Evolutionary conservation across 2,329 filamentous ascomycete genomes (phyloP).

Genomic region (Macrophomina phaseolina): DNA sequence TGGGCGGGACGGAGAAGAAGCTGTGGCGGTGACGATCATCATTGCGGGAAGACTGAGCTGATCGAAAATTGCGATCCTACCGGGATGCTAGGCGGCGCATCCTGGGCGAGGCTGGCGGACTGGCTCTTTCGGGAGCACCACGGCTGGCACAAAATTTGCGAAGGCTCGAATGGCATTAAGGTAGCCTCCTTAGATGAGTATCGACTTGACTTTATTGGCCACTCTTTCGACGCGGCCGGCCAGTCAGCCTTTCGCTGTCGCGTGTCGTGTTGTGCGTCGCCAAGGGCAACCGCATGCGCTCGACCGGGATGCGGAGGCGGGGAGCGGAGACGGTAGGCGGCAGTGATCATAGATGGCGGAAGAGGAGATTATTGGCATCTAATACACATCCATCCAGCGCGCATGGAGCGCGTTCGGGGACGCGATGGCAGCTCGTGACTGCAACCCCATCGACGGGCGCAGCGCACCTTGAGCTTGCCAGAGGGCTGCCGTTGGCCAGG

Average conservation of each 20-base stretch:
- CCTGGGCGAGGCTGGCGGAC: neutral
- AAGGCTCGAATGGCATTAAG: neutral
- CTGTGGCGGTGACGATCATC: neutral
- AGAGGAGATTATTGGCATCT: neutral
- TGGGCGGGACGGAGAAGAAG: neutral
- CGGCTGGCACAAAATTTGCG: neutral
- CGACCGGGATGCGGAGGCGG: neutral
- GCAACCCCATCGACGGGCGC: neutral
- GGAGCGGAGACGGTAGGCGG: neutral
- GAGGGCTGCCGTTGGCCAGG: neutral
- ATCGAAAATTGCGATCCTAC: neutral
- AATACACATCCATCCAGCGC: slow-evolving; percentile 2
- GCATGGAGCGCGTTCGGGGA: neutral
- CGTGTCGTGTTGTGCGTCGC: neutral
- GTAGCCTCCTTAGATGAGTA: neutral
- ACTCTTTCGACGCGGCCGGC: neutral
- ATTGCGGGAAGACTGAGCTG: neutral
- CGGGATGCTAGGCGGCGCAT: neutral
- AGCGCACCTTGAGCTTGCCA: neutral
- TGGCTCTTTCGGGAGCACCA: neutral
- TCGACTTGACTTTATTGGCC: neutral
- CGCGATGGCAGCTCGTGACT: neutral
- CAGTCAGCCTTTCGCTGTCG: neutral
- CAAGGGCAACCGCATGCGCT: neutral
- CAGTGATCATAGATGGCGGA: neutral